Evolutionary conservation across 1,284 basidiomycete genomes (phyloP).

Genomic region (Phellinidium pouzarii): DNA sequence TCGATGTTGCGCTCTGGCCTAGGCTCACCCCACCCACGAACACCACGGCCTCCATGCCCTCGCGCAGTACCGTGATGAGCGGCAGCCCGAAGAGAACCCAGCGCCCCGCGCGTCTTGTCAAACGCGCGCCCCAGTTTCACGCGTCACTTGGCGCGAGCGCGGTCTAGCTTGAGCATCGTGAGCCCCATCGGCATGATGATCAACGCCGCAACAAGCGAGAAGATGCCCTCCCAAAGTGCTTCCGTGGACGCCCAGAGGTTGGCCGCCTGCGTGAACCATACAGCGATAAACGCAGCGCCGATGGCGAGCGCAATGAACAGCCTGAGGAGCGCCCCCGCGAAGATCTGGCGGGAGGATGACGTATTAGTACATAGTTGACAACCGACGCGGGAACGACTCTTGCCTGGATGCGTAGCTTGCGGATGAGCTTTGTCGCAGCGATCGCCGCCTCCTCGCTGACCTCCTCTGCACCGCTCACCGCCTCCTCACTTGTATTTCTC

Average conservation of each 20-base stretch:
- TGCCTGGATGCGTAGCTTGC: constrained; percentile 61
- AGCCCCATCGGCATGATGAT: constrained; percentile 82
- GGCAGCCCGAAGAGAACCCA: constrained; percentile 88
- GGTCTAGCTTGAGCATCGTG: constrained; percentile 69
- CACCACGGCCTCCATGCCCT: constrained; percentile 89
- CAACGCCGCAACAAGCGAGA: constrained; percentile 72
- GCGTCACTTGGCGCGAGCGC: constrained; percentile 84
- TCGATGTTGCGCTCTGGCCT: constrained; percentile 70
- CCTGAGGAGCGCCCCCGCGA: constrained; percentile 71
- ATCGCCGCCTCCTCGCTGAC: constrained; percentile 21
- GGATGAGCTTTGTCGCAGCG: constrained; percentile 36
- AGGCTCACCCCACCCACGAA: constrained; percentile 92
- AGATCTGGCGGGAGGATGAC: constrained; percentile 48
- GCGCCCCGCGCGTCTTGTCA: constrained; percentile 54
- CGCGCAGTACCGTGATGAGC: constrained; percentile 83
- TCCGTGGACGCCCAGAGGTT: constrained; percentile 72
- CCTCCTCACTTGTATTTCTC: too few species aligned
- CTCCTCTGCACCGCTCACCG: too few species aligned
- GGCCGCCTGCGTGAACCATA: constrained; percentile 75
- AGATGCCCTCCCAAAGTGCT: constrained; percentile 70
- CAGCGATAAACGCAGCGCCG: constrained; percentile 56
- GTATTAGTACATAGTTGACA: constrained; percentile 21
- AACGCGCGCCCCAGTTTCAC: constrained; percentile 81
- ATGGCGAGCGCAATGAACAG: constrained; percentile 72
- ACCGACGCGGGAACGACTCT: constrained; percentile 33